phyloP scores from a whole-genome alignment of 495 filamentous ascomycete species.

The Penicillium nucicola region DNA sequence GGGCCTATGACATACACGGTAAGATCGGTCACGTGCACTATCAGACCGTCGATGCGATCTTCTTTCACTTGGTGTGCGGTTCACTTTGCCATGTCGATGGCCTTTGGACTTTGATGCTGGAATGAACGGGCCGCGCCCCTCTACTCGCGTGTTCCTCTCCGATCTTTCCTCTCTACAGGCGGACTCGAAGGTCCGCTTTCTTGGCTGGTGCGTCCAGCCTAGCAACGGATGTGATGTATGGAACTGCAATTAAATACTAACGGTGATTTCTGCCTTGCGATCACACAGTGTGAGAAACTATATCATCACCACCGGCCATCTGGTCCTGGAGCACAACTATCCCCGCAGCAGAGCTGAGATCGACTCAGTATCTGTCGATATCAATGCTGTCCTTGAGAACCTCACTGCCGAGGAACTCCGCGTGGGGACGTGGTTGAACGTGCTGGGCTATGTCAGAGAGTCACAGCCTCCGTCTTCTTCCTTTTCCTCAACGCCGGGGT shows the following conservation, averaged over 20 bases:
- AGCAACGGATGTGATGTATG: too few species aligned
- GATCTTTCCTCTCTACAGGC: conserved; percentile 50
- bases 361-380: conserved; percentile 58
- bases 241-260: conserved; percentile 1
- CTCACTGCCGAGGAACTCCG: conserved; percentile 62
- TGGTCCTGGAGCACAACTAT: conserved; percentile 67
- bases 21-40: conserved; percentile 33
- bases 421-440: conserved; percentile 85
- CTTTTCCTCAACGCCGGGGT: conserved; percentile 10
- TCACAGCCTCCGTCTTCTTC: conserved; percentile 5
- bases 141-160: conserved; percentile 64
- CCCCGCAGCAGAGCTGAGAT: conserved; percentile 35
- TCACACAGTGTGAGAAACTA: conserved; percentile 66
- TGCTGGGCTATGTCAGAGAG: conserved; percentile 73
- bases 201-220: conserved; percentile 71
- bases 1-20: conserved; percentile 41
- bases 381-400: conserved; percentile 64
- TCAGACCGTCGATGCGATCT: neutral
- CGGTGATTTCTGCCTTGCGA: neutral
- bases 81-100: conserved; percentile 1
- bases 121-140: conserved; percentile 63
- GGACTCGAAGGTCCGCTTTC: conserved; percentile 80
- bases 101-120: conserved; percentile 2
- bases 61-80: neutral
- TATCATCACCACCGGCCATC: conserved; percentile 49